Evolutionary conservation across 768 basidiomycete species (phyloP).

Genomic region (Pisolithus marmoratus): DNA sequence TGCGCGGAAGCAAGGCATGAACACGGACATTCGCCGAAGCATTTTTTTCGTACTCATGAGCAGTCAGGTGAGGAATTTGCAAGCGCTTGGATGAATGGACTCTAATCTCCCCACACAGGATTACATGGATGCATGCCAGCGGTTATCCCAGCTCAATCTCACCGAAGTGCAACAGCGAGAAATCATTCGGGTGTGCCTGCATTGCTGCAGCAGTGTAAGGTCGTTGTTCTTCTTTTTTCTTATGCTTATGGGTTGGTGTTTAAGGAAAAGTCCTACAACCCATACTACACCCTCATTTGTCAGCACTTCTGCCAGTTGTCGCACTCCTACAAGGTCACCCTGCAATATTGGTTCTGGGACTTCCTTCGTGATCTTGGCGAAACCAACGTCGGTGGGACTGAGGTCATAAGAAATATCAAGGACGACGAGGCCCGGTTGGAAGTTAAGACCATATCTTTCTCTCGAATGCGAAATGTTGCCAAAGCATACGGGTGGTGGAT

Average conservation of each 20-base stretch:
- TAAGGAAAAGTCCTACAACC: conserved; percentile 86
- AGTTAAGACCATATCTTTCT: conserved; percentile 48
- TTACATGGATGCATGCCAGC: conserved; percentile 91
- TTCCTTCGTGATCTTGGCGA: conserved; percentile 91
- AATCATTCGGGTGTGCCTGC: conserved; percentile 81
- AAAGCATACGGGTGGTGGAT: conserved; percentile 91
- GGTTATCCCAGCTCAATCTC: conserved; percentile 77
- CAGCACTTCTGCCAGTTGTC: too few species aligned
- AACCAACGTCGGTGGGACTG: conserved; percentile 70
- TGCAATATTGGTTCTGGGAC: conserved; percentile 97
- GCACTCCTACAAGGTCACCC: conserved; percentile 85
- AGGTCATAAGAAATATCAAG: conserved; percentile 57
- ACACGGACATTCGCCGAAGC: conserved; percentile 88
- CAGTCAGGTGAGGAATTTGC: conserved; percentile 62
- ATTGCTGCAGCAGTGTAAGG: conserved; percentile 78
- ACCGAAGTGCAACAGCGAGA: conserved; percentile 92
- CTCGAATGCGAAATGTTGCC: conserved; percentile 67
- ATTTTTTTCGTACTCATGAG: conserved; percentile 96
- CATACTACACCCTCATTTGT: conserved; percentile 88
- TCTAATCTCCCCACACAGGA: conserved; percentile 51
- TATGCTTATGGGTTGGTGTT: background rate
- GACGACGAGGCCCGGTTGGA: conserved; percentile 42
- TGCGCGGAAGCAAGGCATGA: conserved; percentile 98
- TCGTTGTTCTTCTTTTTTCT: background rate
- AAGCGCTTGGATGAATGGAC: background rate